A percentile compares a stretch with the other conserved stretches of the same genome.
These are phyloP conservation scores for Pyricularia grisea DNA, from an alignment of 2,329 filamentous ascomycete genomes.

Conservation along the genomic window DNA sequence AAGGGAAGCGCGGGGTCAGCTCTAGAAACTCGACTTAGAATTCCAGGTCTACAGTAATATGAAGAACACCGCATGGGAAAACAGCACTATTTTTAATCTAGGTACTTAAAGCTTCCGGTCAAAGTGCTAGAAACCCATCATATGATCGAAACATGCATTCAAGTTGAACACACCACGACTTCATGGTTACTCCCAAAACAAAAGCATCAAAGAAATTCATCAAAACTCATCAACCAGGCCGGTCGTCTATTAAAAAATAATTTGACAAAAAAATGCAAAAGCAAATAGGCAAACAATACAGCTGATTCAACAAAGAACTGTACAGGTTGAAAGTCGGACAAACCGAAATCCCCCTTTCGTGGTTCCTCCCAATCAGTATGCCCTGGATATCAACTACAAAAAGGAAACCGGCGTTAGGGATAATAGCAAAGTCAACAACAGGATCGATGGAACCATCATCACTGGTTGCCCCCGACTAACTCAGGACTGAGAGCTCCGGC, in stretches of 20 bases:
- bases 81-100: background rate
- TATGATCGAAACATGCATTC: background rate
- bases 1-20: background rate
- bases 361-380: background rate
- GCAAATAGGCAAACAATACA: slow-evolving; percentile 7
- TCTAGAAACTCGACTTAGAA: background rate
- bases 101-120: background rate
- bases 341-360: background rate
- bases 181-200: background rate
- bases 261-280: background rate
- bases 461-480: background rate
- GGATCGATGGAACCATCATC: background rate
- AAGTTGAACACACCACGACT: background rate
- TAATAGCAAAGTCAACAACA: background rate
- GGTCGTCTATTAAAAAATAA: background rate
- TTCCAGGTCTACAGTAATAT: background rate
- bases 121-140: background rate
- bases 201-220: background rate
- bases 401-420: background rate
- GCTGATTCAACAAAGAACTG: slow-evolving; percentile 5
- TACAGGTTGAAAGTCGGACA: background rate
- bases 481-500: slow-evolving; percentile 16
- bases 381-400: slow-evolving; percentile 12
- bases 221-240: background rate
- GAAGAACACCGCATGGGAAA: background rate